Evolutionary conservation across 768 basidiomycete genomes (phyloP).

Genomic region (Tylopilus cervinicoccineus): DNA sequence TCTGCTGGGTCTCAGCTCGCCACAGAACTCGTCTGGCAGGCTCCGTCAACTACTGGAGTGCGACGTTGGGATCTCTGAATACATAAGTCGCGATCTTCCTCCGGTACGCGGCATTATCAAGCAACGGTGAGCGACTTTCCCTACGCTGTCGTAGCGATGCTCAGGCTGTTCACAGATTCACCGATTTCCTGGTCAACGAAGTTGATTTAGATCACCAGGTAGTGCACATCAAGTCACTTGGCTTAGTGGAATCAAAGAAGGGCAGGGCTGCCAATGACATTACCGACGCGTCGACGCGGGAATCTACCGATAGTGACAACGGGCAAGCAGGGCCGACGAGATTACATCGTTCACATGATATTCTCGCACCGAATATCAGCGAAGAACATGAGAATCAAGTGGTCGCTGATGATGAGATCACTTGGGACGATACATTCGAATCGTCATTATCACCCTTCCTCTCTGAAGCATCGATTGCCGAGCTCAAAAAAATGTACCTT

Average conservation of each 20-base stretch:
- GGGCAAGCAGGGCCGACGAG: slow-evolving; percentile 5
- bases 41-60: slow-evolving; percentile 63
- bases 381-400: neutral
- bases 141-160: neutral
- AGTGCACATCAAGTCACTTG: slow-evolving; percentile 75
- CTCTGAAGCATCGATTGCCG: slow-evolving; percentile 51
- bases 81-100: slow-evolving; percentile 64
- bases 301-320: slow-evolving; percentile 7
- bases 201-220: slow-evolving; percentile 79
- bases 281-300: slow-evolving; percentile 9
- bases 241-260: slow-evolving; percentile 59
- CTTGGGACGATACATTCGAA: slow-evolving; percentile 67
- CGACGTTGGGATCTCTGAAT: slow-evolving; percentile 90
- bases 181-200: slow-evolving; percentile 94
- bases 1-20: slow-evolving; percentile 57
- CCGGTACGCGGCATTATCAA: slow-evolving; percentile 93
- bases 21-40: slow-evolving; percentile 45
- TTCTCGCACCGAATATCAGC: neutral
- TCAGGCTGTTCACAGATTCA: slow-evolving; percentile 60
- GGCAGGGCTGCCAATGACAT: slow-evolving; percentile 19
- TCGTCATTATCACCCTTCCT: slow-evolving; percentile 59
- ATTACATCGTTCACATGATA: neutral
- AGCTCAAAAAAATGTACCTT: slow-evolving; percentile 69
- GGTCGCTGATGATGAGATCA: slow-evolving; percentile 30
- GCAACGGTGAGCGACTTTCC: slow-evolving; percentile 62